Percentiles rank a stretch among this genome's conserved stretches.
phyloP scores from a whole-genome alignment of 371 early-diverging fungal species.

The Parasitella parasitica region DNA sequence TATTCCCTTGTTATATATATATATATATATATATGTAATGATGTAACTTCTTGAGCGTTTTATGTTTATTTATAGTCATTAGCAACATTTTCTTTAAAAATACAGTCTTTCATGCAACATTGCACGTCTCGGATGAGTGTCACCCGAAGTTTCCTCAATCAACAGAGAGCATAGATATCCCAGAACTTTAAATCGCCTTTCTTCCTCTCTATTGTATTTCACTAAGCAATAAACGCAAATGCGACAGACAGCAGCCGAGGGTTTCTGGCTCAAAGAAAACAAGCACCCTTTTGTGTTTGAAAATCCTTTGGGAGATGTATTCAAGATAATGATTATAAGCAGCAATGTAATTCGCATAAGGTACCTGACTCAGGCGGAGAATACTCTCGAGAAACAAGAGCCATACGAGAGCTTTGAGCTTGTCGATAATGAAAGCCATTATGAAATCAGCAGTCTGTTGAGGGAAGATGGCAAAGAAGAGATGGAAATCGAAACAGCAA shows the following conservation, averaged over 20 bases:
- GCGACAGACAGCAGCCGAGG: slow-evolving; percentile 32
- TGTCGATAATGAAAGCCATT: background rate
- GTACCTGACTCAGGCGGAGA: background rate
- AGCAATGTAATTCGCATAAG: slow-evolving; percentile 22
- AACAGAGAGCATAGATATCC: background rate
- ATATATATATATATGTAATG: too few species aligned
- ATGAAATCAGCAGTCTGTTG: background rate
- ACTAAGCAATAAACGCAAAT: slow-evolving; percentile 7
- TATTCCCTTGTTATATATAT: too few species aligned
- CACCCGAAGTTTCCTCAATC: too few species aligned
- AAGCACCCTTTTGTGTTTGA: slow-evolving; percentile 29
- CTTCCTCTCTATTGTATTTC: too few species aligned
- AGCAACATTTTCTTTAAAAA: too few species aligned
- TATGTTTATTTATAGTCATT: too few species aligned
- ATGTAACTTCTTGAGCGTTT: too few species aligned
- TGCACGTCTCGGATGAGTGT: too few species aligned
- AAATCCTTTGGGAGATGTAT: slow-evolving; percentile 20
- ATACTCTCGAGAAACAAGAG: background rate
- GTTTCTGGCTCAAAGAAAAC: slow-evolving; percentile 18
- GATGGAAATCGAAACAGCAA: slow-evolving; percentile 17
- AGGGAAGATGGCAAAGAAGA: background rate
- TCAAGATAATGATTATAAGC: slow-evolving; percentile 19
- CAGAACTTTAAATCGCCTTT: background rate
- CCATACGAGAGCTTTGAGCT: background rate
- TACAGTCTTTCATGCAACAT: background rate